These are phyloP conservation scores for Lobosporangium transversale DNA, from an alignment of 192 early-diverging fungal species.

Conservation along the genomic window DNA sequence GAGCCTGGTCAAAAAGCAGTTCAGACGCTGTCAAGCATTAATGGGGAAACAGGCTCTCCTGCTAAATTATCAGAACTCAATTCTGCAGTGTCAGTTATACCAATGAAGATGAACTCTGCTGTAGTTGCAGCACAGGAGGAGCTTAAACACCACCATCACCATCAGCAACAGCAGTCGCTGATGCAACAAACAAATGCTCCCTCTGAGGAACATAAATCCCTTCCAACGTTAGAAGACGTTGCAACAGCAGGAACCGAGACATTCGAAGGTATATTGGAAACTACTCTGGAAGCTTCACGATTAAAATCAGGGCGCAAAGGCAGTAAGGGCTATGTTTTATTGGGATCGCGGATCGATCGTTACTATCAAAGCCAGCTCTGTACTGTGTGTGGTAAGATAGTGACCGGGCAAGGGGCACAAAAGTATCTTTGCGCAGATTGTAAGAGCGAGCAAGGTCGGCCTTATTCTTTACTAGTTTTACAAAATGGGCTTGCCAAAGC, in stretches of 20 bases:
- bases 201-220: background rate
- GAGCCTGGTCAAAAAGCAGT: background rate
- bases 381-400: constrained; percentile 61
- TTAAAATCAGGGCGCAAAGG: constrained; percentile 36
- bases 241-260: background rate
- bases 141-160: constrained; percentile 1
- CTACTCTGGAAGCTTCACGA: background rate
- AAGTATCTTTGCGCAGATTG: constrained; percentile 27
- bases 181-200: background rate
- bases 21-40: background rate
- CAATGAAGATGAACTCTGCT: constrained; percentile 4
- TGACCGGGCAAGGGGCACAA: background rate
- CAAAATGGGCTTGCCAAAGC: constrained; percentile 28
- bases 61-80: no score
- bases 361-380: constrained; percentile 76
- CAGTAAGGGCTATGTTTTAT: constrained; percentile 29
- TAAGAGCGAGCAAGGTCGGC: constrained; percentile 8
- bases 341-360: constrained; percentile 68
- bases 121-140: constrained; percentile 27
- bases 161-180: background rate
- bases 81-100: constrained; percentile 13
- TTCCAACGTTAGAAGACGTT: no score
- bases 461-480: constrained; percentile 9
- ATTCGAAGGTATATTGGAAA: background rate
- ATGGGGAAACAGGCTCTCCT: background rate